A percentile compares a stretch with the other conserved stretches of the same genome.
Evolutionary conservation across 306 rosid genomes (phyloP).

Genomic region (Dryas octopetala): DNA sequence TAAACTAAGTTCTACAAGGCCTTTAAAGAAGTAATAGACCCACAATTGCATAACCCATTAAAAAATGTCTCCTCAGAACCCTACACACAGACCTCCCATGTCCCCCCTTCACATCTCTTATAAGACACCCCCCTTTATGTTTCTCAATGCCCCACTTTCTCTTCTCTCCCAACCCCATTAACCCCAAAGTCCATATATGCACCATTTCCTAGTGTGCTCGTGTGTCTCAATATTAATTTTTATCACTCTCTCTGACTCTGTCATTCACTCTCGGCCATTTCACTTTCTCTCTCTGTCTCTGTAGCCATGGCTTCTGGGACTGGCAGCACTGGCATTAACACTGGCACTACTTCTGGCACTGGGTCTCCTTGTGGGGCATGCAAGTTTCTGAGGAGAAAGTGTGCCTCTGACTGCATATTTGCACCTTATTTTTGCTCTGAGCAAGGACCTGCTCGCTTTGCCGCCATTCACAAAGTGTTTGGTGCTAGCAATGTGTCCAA

Average conservation of each 20-base stretch:
- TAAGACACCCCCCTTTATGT: constrained; percentile 35
- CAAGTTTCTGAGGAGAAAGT: constrained; percentile 88
- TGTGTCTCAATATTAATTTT: constrained; percentile 50
- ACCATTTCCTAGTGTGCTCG: constrained; percentile 78
- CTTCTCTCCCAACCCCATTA: constrained; percentile 15
- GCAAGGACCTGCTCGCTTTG: constrained; percentile 83
- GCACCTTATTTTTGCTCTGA: constrained; percentile 94
- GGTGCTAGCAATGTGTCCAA: constrained; percentile 97
- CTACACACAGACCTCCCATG: constrained; percentile 58
- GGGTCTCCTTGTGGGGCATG: constrained; percentile 99
- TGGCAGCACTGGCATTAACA: neutral
- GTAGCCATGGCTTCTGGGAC: constrained; percentile 38
- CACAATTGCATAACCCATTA: constrained; percentile 44
- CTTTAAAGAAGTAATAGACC: constrained; percentile 23
- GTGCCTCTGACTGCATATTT: constrained; percentile 80
- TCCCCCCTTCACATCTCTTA: constrained; percentile 54
- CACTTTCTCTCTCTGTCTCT: neutral
- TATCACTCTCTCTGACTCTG: neutral
- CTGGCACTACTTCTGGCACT: constrained; percentile 25
- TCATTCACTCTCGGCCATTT: neutral
- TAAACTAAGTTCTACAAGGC: constrained; percentile 6
- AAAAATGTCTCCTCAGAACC: constrained; percentile 63
- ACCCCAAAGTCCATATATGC: constrained; percentile 36
- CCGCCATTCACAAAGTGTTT: constrained; percentile 95
- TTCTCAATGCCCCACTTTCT: constrained; percentile 48